phyloP scores from a whole-genome alignment of 2,329 filamentous ascomycete species.

The Phaeosphaeriaceae sp. region DNA sequence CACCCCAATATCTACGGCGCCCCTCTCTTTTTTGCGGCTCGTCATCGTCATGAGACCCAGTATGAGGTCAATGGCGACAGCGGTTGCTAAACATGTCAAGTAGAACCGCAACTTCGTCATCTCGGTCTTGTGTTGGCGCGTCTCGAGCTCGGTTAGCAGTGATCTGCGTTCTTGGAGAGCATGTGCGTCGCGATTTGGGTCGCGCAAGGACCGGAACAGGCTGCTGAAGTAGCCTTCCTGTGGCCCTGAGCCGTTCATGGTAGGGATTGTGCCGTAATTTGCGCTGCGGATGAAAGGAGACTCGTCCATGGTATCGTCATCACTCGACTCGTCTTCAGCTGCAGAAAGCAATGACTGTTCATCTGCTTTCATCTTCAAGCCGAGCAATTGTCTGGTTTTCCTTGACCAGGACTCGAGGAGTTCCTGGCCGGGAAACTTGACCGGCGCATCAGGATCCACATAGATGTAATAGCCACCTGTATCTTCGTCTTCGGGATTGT shows the following conservation, averaged over 20 bases:
- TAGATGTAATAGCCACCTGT: conserved; percentile 75
- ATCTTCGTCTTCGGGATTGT: conserved; percentile 72
- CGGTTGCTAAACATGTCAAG: conserved; percentile 63
- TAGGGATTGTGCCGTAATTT: conserved; percentile 57
- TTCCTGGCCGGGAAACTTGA: conserved; percentile 68
- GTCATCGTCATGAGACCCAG: conserved; percentile 71
- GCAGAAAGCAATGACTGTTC: conserved; percentile 32
- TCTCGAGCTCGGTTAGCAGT: conserved; percentile 38
- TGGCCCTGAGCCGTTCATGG: conserved; percentile 7
- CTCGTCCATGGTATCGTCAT: conserved; percentile 59
- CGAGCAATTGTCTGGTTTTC: conserved; percentile 34
- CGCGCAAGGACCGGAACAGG: conserved; percentile 34
- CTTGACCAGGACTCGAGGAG: conserved; percentile 57
- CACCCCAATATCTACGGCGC: conserved; percentile 77
- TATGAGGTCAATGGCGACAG: conserved; percentile 69
- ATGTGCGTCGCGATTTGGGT: conserved; percentile 53
- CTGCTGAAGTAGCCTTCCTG: conserved; percentile 40
- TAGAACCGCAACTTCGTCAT: conserved; percentile 46
- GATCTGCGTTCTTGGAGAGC: conserved; percentile 57
- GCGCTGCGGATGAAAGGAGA: conserved; percentile 27
- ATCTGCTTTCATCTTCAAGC: conserved; percentile 26
- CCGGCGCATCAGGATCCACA: conserved; percentile 70
- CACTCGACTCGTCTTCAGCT: conserved; percentile 57
- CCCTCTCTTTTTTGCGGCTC: conserved; percentile 69
- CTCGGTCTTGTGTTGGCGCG: conserved; percentile 41